phyloP scores from a whole-genome alignment of 306 rosid genomes.

The Sphenostylis stenocarpa region DNA sequence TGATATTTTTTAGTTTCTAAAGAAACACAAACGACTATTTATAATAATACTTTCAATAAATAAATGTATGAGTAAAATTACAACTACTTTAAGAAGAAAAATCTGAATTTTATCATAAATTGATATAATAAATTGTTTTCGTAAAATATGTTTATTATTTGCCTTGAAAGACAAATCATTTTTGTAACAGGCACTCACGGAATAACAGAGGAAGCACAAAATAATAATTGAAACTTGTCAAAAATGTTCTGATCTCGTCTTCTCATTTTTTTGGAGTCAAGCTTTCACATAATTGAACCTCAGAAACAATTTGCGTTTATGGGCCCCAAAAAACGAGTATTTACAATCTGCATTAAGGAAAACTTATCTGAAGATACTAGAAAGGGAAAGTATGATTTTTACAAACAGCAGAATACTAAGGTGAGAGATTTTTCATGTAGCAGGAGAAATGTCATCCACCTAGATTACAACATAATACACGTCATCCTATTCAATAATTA shows the following conservation, averaged over 20 bases:
- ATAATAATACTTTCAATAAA: too few relatives aligned
- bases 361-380: background rate
- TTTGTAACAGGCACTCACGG: too few relatives aligned
- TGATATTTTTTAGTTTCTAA: too few relatives aligned
- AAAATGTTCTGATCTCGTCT: background rate
- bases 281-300: background rate
- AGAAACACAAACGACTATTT: too few relatives aligned
- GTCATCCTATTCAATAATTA: constrained; percentile 13
- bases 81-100: too few relatives aligned
- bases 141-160: too few relatives aligned
- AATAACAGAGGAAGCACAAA: background rate
- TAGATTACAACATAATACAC: constrained; percentile 24
- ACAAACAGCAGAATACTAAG: background rate
- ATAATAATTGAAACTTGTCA: background rate
- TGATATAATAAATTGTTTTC: too few relatives aligned
- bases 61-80: too few relatives aligned
- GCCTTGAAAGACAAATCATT: too few relatives aligned
- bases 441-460: background rate
- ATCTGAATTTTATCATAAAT: too few relatives aligned
- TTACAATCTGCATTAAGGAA: background rate
- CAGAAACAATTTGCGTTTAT: background rate
- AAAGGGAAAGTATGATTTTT: background rate
- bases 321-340: background rate
- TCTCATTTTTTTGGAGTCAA: background rate
- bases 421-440: constrained; percentile 5